Conservation (phyloP, 1,284 basidiomycete genomes). For the Xanthoconium separans region DNA sequence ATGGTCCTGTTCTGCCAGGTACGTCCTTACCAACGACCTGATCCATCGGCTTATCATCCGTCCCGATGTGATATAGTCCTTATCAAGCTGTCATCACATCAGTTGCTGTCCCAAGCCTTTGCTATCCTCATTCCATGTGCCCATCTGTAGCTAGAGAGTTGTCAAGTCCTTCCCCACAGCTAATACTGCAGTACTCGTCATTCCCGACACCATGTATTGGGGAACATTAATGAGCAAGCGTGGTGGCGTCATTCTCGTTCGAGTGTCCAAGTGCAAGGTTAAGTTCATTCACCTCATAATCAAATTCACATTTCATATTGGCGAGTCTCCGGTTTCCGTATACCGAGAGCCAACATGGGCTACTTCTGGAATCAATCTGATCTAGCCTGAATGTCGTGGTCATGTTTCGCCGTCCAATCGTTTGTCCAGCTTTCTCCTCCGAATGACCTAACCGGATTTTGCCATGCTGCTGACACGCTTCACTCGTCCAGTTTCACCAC, state of each 20-base stretch:
- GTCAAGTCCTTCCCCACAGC: slow-evolving; percentile 18
- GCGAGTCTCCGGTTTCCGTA: slow-evolving; percentile 35
- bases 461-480: slow-evolving; percentile 65
- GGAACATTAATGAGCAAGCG: slow-evolving; percentile 35
- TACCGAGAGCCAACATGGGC: slow-evolving; percentile 27
- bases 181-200: slow-evolving; percentile 20
- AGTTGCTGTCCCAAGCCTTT: slow-evolving; percentile 6
- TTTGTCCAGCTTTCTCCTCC: slow-evolving; percentile 48
- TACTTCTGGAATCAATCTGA: slow-evolving; percentile 31
- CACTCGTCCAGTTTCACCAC: slow-evolving; percentile 43
- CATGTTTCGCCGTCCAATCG: slow-evolving; percentile 39
- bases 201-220: slow-evolving; percentile 35
- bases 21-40: slow-evolving; percentile 20
- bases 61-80: slow-evolving; percentile 14
- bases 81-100: slow-evolving; percentile 24
- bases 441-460: slow-evolving; percentile 49
- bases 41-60: slow-evolving; percentile 21
- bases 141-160: slow-evolving; percentile 28
- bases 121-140: slow-evolving; percentile 13
- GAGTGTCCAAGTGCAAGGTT: slow-evolving; percentile 36
- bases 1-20: slow-evolving; percentile 21
- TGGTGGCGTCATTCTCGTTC: slow-evolving; percentile 33
- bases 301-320: slow-evolving; percentile 38
- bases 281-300: slow-evolving; percentile 36
- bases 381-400: slow-evolving; percentile 23